Evolutionary conservation across 73 alveolate species (phyloP).

Genomic region (Tetrahymena thermophila): DNA sequence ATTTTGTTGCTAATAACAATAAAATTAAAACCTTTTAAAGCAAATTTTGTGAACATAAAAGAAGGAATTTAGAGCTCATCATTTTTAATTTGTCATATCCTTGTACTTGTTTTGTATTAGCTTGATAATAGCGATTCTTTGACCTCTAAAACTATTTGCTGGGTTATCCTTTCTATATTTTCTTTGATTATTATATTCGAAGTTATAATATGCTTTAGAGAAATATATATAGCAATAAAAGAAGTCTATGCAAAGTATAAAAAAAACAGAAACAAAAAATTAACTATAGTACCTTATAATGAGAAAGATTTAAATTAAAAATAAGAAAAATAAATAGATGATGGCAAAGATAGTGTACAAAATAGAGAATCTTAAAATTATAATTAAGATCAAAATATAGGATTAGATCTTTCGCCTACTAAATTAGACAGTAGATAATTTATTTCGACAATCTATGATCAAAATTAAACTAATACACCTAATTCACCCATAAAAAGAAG

Average conservation of each 20-base stretch:
- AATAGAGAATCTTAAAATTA: not conserved
- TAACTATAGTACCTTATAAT: not conserved
- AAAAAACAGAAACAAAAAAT: not conserved
- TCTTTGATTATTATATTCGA: not conserved
- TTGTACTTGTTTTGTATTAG: not conserved
- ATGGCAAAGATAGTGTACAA: not conserved
- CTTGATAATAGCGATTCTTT: not conserved
- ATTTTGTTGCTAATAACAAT: not conserved
- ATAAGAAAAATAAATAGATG: not conserved
- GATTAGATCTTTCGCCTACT: not conserved
- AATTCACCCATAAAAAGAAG: not conserved
- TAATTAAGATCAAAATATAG: not conserved
- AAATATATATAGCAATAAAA: not conserved
- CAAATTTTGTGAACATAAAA: not conserved
- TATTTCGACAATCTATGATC: not conserved
- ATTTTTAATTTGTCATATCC: not conserved
- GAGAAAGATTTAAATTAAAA: no score
- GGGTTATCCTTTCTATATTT: not conserved
- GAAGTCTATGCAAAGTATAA: not conserved
- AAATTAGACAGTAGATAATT: no score
- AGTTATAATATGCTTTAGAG: not conserved
- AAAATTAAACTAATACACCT: not conserved
- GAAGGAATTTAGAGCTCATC: not conserved
- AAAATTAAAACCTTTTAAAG: not conserved
- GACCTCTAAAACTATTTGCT: not conserved